These are phyloP conservation scores for Penicillium cosmopolitanum DNA, from an alignment of 495 filamentous ascomycete species.

Conservation along the genomic window DNA sequence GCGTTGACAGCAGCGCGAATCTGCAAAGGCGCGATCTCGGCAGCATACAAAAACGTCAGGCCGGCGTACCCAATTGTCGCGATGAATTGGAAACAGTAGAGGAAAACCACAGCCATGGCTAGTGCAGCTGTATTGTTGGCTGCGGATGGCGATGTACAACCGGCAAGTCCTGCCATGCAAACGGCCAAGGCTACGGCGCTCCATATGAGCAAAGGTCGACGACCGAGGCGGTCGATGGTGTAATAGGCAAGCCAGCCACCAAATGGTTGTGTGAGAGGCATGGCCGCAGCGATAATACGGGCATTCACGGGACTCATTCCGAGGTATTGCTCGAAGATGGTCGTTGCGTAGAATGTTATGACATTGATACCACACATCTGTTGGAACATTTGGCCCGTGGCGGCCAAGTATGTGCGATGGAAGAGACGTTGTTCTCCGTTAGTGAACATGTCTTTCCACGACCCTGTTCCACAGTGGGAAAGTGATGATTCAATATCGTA, in stretches of 20 bases:
- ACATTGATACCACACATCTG: constrained; percentile 30
- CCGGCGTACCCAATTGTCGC: constrained; percentile 62
- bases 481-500: constrained; percentile 45
- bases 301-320: constrained; percentile 73
- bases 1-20: constrained; percentile 69
- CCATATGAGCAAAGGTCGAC: constrained; percentile 65
- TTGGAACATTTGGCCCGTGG: constrained; percentile 34
- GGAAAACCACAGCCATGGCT: constrained; percentile 6
- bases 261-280: constrained; percentile 74
- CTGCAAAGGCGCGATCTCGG: constrained; percentile 68
- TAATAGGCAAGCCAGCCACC: constrained; percentile 76
- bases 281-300: constrained; percentile 74
- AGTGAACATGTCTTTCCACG: constrained; percentile 34
- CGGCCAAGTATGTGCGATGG: constrained; percentile 36
- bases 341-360: constrained; percentile 24
- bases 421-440: constrained; percentile 39
- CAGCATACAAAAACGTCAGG: constrained; percentile 64
- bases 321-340: constrained; percentile 52
- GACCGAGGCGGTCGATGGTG: constrained; percentile 74
- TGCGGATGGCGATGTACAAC: constrained; percentile 41
- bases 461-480: constrained; percentile 33
- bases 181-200: constrained; percentile 56
- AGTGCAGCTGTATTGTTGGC: background rate
- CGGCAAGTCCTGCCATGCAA: constrained; percentile 60
- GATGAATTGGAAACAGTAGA: constrained; percentile 42